These are phyloP conservation scores for Ceratocystis variospora DNA, from an alignment of 2,329 filamentous ascomycete species.

Conservation along the genomic window DNA sequence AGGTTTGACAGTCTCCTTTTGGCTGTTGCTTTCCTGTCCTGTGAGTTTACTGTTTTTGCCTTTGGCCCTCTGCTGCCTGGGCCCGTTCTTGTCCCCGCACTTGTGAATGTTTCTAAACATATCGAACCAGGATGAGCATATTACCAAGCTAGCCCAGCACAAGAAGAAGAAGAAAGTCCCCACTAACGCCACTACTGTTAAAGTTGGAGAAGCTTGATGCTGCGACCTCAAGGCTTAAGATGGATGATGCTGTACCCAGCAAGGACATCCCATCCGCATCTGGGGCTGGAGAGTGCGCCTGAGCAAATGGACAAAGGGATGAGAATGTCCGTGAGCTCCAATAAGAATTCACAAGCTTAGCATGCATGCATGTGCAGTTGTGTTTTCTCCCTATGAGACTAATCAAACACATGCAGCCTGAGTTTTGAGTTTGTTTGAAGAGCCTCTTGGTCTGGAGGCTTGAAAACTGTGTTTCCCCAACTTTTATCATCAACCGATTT, in stretches of 20 bases:
- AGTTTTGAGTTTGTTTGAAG: neutral
- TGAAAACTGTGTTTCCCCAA: neutral
- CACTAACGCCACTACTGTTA: neutral
- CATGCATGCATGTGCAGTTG: neutral
- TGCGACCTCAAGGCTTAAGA: neutral
- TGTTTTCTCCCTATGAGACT: neutral
- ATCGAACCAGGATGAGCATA: neutral
- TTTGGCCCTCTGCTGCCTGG: no score
- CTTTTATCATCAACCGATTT: neutral
- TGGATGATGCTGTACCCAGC: neutral
- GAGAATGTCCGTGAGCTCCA: neutral
- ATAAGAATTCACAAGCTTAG: neutral
- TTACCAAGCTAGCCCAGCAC: neutral
- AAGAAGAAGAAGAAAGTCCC: neutral
- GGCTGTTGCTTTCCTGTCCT: neutral
- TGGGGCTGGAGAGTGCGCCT: neutral
- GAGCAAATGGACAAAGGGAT: neutral
- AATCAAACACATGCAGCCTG: neutral
- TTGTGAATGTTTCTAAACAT: neutral
- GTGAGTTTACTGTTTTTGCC: neutral
- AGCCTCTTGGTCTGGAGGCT: neutral
- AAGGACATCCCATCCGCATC: neutral
- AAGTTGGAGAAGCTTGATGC: slow-evolving; percentile 4
- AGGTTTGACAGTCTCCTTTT: no score
- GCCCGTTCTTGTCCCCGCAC: neutral